Percentiles rank a stretch among this genome's conserved stretches.
Evolutionary conservation across 176 grass and related monocot genomes (phyloP).

Genomic region (Canna indica): DNA sequence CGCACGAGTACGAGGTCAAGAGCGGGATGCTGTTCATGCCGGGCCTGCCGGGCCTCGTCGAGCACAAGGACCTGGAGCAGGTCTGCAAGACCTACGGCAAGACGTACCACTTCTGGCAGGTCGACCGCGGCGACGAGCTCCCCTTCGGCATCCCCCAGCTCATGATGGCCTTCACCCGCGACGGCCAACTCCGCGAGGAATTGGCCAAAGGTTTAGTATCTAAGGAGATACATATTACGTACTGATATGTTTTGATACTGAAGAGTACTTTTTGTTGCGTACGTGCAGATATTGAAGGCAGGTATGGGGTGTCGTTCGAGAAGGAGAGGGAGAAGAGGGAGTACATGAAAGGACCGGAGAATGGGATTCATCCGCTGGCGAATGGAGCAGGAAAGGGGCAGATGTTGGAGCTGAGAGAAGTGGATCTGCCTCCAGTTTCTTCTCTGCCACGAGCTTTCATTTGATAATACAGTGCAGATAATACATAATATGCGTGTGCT

Average conservation of each 20-base stretch:
- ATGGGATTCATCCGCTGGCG: slow-evolving; percentile 81
- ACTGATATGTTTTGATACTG: background rate
- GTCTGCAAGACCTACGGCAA: slow-evolving; percentile 69
- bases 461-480: slow-evolving; percentile 1
- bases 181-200: slow-evolving; percentile 49
- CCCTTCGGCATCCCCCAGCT: slow-evolving; percentile 54
- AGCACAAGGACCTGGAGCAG: slow-evolving; percentile 49
- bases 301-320: slow-evolving; percentile 55
- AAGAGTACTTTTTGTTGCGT: background rate
- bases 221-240: too few species aligned
- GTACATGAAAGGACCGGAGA: slow-evolving; percentile 58
- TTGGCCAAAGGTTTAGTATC: slow-evolving; percentile 31
- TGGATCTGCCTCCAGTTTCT: slow-evolving; percentile 33
- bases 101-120: slow-evolving; percentile 87
- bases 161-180: slow-evolving; percentile 75
- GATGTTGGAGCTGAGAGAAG: slow-evolving; percentile 43
- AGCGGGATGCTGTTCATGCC: slow-evolving; percentile 65
- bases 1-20: slow-evolving; percentile 85
- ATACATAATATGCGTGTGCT: too few species aligned
- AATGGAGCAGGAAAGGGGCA: slow-evolving; percentile 61
- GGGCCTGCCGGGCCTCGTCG: slow-evolving; percentile 37
- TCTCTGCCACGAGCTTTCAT: slow-evolving; percentile 29
- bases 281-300: slow-evolving; percentile 50
- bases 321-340: slow-evolving; percentile 53
- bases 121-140: slow-evolving; percentile 68